These are phyloP conservation scores for Aspergillus affinis DNA, from an alignment of 495 filamentous ascomycete species.

Conservation along the genomic window DNA sequence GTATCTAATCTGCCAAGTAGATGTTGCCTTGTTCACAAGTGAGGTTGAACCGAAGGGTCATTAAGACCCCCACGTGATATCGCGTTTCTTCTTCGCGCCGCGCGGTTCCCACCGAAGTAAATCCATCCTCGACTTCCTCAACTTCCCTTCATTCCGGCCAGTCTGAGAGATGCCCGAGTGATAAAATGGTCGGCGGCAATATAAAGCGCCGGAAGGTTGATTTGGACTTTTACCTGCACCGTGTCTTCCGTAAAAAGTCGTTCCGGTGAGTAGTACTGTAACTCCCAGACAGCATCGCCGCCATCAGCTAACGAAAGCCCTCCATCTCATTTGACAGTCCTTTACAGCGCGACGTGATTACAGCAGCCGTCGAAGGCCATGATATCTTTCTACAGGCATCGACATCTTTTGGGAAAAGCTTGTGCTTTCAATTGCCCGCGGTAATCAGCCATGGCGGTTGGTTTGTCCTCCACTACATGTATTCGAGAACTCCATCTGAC, in stretches of 20 bases:
- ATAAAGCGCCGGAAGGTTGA: conserved; percentile 49
- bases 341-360: conserved; percentile 83
- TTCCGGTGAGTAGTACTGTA: conserved; percentile 65
- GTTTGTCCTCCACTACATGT: conserved; percentile 25
- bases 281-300: not conserved
- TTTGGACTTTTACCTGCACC: conserved; percentile 79
- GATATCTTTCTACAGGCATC: conserved; percentile 96
- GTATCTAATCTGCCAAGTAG: not conserved
- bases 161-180: conserved; percentile 19
- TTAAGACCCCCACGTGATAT: conserved; percentile 23
- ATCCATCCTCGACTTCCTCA: not conserved
- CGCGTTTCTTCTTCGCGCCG: conserved; percentile 11
- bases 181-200: conserved; percentile 20
- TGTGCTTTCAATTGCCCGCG: conserved; percentile 92
- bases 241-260: conserved; percentile 72
- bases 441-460: conserved; percentile 81
- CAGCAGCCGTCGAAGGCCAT: conserved; percentile 72
- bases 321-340: conserved; percentile 54
- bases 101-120: not conserved
- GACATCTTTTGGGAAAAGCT: conserved; percentile 93
- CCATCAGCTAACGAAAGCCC: not conserved
- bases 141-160: not conserved
- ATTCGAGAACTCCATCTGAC: conserved; percentile 7
- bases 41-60: not conserved
- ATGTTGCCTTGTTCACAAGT: too few relatives aligned